Conservation (phyloP, 2,329 filamentous ascomycete species). For the Fusarium armeniacum region DNA sequence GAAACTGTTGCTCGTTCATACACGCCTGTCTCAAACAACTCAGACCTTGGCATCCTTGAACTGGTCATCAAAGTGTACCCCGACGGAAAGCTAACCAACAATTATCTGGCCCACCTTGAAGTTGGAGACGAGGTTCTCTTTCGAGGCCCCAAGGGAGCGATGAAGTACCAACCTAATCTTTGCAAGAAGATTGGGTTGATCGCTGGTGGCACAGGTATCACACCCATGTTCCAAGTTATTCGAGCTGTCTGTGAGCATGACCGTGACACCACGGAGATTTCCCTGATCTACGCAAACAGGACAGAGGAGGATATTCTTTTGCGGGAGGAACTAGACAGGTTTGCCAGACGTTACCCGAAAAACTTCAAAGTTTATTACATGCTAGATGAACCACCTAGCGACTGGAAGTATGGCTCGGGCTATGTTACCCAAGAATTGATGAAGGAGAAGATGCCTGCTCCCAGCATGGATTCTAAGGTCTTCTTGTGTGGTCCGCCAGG, state of each 20-base stretch:
- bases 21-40: slow-evolving; percentile 66
- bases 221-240: slow-evolving; percentile 66
- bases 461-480: slow-evolving; percentile 63
- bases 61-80: slow-evolving; percentile 66
- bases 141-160: slow-evolving; percentile 70
- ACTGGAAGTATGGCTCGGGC: slow-evolving; percentile 64
- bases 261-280: slow-evolving; percentile 68
- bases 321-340: slow-evolving; percentile 67
- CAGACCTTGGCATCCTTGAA: slow-evolving; percentile 64
- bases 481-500: slow-evolving; percentile 73
- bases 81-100: slow-evolving; percentile 62
- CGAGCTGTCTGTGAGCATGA: slow-evolving; percentile 73
- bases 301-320: slow-evolving; percentile 72
- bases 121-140: slow-evolving; percentile 65
- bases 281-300: slow-evolving; percentile 71
- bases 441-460: slow-evolving; percentile 61
- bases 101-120: slow-evolving; percentile 62
- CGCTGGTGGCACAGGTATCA: slow-evolving; percentile 60
- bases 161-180: slow-evolving; percentile 63
- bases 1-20: slow-evolving; percentile 65
- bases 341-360: slow-evolving; percentile 63
- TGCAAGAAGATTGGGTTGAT: slow-evolving; percentile 68
- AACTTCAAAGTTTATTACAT: slow-evolving; percentile 71
- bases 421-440: slow-evolving; percentile 67
- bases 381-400: slow-evolving; percentile 61